These are phyloP conservation scores for Saccharomycopsis crataegensis DNA, from an alignment of 1,139 yeast species.

Conservation along the genomic window DNA sequence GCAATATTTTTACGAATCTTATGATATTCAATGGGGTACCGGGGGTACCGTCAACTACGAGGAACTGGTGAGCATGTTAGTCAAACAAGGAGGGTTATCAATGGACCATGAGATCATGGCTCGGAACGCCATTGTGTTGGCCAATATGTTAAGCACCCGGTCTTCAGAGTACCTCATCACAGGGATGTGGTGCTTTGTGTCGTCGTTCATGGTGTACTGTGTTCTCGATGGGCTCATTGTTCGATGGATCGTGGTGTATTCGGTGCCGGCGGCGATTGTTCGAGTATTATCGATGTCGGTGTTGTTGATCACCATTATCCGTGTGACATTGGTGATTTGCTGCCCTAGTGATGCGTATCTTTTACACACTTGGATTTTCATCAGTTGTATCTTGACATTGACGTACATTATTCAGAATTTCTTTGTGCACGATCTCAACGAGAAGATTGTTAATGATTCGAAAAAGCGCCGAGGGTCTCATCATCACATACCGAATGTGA, in stretches of 20 bases:
- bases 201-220: constrained; percentile 76
- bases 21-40: constrained; percentile 19
- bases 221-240: constrained; percentile 87
- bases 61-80: background rate
- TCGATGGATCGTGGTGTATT: constrained; percentile 88
- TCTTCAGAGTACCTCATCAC: constrained; percentile 66
- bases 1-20: constrained; percentile 25
- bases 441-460: constrained; percentile 21
- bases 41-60: background rate
- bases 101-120: constrained; percentile 20
- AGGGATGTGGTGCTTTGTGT: constrained; percentile 77
- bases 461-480: constrained; percentile 14
- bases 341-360: constrained; percentile 53
- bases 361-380: constrained; percentile 84
- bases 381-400: constrained; percentile 77
- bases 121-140: constrained; percentile 20
- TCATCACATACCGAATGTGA: no score
- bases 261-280: constrained; percentile 79
- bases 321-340: constrained; percentile 56
- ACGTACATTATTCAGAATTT: constrained; percentile 83
- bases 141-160: constrained; percentile 45
- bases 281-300: constrained; percentile 79
- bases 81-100: background rate
- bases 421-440: constrained; percentile 74
- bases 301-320: constrained; percentile 62